Conservation (phyloP, 1,139 yeast genomes). For the Scheffersomyces lignicola region DNA sequence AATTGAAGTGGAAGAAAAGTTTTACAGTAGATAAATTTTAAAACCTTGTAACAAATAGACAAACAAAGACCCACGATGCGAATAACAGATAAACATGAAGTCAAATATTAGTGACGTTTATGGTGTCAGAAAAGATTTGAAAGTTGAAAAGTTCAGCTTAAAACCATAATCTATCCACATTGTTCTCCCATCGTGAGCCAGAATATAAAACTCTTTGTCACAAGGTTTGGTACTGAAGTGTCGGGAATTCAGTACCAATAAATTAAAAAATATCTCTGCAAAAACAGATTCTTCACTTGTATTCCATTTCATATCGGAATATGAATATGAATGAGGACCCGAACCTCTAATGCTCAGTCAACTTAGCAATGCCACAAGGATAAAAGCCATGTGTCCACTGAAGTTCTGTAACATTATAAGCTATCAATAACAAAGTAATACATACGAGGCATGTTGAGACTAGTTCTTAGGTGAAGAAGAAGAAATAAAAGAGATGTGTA, state of each 20-base stretch:
- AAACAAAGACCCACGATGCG: neutral
- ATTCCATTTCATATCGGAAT: conserved; percentile 10
- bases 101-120: neutral
- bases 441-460: conserved; percentile 57
- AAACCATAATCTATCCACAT: conserved; percentile 1
- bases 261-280: conserved; percentile 17
- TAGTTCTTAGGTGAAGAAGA: conserved; percentile 15
- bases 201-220: conserved; percentile 3
- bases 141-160: neutral
- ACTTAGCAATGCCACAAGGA: conserved; percentile 12
- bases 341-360: conserved; percentile 47
- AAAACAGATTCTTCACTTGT: conserved; percentile 18
- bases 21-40: conserved; percentile 1
- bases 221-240: conserved; percentile 65
- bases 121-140: conserved; percentile 12
- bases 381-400: too few relatives aligned
- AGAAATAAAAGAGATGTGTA: conserved; percentile 12
- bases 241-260: conserved; percentile 77
- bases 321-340: conserved; percentile 59
- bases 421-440: conserved; percentile 15
- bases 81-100: conserved; percentile 1
- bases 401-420: conserved; percentile 13
- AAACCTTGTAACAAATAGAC: neutral
- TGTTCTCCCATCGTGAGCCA: neutral
- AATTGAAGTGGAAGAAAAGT: neutral